Percentiles rank a stretch among this genome's conserved stretches.
phyloP scores from a whole-genome alignment of 2,329 filamentous ascomycete genomes.

The Tolypocladium ovalisporum region DNA sequence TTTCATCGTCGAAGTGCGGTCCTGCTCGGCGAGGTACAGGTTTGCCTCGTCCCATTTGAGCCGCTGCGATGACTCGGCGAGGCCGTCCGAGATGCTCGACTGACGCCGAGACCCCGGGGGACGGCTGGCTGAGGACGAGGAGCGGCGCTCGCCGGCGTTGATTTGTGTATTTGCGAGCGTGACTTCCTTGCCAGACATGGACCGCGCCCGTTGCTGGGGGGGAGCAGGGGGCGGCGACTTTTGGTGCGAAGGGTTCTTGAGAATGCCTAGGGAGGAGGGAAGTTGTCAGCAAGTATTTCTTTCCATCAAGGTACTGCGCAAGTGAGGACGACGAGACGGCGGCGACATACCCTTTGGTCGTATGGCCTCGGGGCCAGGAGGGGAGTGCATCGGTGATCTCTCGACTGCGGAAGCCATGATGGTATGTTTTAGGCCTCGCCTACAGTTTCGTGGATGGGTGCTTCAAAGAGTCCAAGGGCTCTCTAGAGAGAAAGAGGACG shows the following conservation, averaged over 20 bases:
- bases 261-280: conserved; percentile 55
- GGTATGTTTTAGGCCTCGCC: background rate
- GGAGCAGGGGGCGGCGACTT: conserved; percentile 44
- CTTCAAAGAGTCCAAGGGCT: too few species aligned
- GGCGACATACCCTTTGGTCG: conserved; percentile 34
- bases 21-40: conserved; percentile 91
- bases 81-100: conserved; percentile 39
- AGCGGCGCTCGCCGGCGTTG: conserved; percentile 84
- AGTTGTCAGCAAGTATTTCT: background rate
- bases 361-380: conserved; percentile 27
- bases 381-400: conserved; percentile 27
- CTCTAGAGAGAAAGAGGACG: background rate
- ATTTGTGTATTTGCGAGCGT: conserved; percentile 89
- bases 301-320: background rate
- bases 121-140: conserved; percentile 61
- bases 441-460: background rate
- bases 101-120: conserved; percentile 59
- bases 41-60: conserved; percentile 99
- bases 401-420: conserved; percentile 30
- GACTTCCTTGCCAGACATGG: conserved; percentile 67
- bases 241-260: conserved; percentile 72
- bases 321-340: background rate
- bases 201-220: conserved; percentile 21
- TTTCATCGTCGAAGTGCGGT: conserved; percentile 94
- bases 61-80: conserved; percentile 50